Evolutionary conservation across 1,284 basidiomycete genomes (phyloP).

Genomic region (Somion occarium): DNA sequence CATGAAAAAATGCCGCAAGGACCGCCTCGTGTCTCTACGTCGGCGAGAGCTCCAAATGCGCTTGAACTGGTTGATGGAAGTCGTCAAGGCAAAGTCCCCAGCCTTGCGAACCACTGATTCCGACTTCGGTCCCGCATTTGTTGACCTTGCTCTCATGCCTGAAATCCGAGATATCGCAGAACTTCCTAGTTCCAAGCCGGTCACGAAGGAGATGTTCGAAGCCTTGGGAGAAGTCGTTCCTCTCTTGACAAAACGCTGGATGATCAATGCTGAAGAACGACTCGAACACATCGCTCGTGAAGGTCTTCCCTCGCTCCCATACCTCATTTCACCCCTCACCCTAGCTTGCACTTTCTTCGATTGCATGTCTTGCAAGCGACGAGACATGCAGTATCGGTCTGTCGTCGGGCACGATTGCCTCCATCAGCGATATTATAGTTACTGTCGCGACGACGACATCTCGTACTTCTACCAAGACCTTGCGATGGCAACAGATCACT

Average conservation of each 20-base stretch:
- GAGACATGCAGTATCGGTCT: conserved; percentile 2
- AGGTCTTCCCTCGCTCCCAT: not conserved
- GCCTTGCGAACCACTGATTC: not conserved
- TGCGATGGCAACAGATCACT: not conserved
- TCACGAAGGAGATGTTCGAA: not conserved
- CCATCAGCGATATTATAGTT: conserved; percentile 1
- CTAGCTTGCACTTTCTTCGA: conserved; percentile 4
- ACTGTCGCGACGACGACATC: conserved; percentile 3
- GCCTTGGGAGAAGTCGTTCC: not conserved
- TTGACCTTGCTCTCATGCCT: conserved; percentile 6
- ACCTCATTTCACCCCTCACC: not conserved
- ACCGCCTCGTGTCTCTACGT: not conserved
- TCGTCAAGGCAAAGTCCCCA: not conserved
- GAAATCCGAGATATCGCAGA: conserved; percentile 2
- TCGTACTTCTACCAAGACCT: conserved; percentile 7
- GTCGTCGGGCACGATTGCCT: conserved; percentile 7
- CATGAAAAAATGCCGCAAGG: conserved; percentile 3
- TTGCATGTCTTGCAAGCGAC: conserved; percentile 1
- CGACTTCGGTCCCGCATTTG: conserved; percentile 3
- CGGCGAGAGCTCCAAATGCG: not conserved
- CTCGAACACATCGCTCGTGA: not conserved
- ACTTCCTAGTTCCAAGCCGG: not conserved
- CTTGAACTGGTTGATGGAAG: not conserved
- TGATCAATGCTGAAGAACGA: not conserved
- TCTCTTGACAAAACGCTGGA: not conserved